These are phyloP conservation scores for Globisporangium cystogenes DNA, from an alignment of 352 stramenopile species.

Conservation along the genomic window DNA sequence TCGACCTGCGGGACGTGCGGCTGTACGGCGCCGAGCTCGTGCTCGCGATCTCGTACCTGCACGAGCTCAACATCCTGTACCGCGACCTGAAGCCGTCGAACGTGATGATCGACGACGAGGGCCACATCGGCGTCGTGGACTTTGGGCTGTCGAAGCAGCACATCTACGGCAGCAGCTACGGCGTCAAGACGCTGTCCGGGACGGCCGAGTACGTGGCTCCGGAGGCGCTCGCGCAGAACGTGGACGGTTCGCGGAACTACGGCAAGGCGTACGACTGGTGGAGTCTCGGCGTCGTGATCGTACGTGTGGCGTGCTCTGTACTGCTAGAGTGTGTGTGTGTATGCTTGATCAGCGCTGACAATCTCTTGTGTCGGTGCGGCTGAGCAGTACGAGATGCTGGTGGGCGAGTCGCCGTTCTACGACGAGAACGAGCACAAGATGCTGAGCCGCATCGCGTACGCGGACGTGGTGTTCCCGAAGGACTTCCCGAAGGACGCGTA, in stretches of 20 bases:
- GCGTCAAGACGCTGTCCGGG: conserved; percentile 82
- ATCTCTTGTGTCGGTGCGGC: neutral
- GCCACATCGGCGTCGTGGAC: conserved; percentile 86
- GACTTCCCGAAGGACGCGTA: conserved; percentile 74
- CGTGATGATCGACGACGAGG: conserved; percentile 86
- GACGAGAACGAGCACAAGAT: conserved; percentile 87
- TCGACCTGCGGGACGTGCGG: conserved; percentile 56
- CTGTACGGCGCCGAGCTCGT: conserved; percentile 84
- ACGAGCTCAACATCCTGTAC: conserved; percentile 88
- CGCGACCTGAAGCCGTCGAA: conserved; percentile 87
- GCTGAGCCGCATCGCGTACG: conserved; percentile 78
- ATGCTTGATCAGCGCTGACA: neutral
- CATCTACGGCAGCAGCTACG: conserved; percentile 82
- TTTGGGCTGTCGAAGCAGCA: conserved; percentile 88
- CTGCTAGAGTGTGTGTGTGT: too few relatives aligned
- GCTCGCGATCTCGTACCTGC: conserved; percentile 85
- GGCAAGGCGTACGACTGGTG: conserved; percentile 89
- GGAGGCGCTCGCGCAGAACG: conserved; percentile 76
- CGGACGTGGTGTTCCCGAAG: conserved; percentile 65
- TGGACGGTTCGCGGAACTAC: conserved; percentile 77
- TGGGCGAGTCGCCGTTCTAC: conserved; percentile 86
- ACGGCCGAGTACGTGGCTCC: conserved; percentile 86
- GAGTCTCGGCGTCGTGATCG: conserved; percentile 82
- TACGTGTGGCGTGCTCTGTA: conserved; percentile 26
- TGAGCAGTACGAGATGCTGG: conserved; percentile 74